These are phyloP conservation scores for Pseudonectria foliicola DNA, from an alignment of 2,329 filamentous ascomycete species.

Conservation along the genomic window DNA sequence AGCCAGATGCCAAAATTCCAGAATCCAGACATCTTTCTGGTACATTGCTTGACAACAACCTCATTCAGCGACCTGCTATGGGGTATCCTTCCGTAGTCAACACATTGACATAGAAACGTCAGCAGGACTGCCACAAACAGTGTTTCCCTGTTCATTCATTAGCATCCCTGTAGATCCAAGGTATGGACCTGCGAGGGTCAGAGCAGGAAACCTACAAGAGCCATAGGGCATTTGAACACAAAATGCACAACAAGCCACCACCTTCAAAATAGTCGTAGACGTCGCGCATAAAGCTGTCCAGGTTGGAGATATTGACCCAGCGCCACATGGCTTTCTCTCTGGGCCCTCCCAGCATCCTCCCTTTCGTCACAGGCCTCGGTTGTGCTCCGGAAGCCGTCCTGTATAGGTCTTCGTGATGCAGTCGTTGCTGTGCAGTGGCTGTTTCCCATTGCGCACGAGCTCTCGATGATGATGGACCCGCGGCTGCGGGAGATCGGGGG, in stretches of 20 bases:
- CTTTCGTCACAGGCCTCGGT: constrained; percentile 23
- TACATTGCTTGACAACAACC: constrained; percentile 65
- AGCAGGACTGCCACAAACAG: constrained; percentile 76
- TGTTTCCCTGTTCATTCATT: constrained; percentile 51
- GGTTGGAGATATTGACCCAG: constrained; percentile 85
- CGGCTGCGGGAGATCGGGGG: constrained; percentile 9
- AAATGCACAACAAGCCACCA: constrained; percentile 78
- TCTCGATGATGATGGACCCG: constrained; percentile 37
- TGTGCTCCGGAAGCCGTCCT: constrained; percentile 10
- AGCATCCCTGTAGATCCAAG: not conserved
- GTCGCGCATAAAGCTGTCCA: constrained; percentile 78
- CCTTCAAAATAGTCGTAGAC: constrained; percentile 83
- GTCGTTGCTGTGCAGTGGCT: constrained; percentile 42
- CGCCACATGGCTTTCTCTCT: constrained; percentile 79
- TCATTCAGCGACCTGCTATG: constrained; percentile 51
- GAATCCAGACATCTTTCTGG: constrained; percentile 62
- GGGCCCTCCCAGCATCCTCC: constrained; percentile 27
- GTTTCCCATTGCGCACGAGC: constrained; percentile 48
- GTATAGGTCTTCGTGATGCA: constrained; percentile 36
- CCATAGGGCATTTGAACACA: constrained; percentile 64
- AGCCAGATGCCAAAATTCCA: constrained; percentile 79
- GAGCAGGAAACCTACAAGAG: constrained; percentile 53
- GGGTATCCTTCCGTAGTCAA: constrained; percentile 71
- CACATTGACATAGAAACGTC: constrained; percentile 77
- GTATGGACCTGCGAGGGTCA: not conserved